Evolutionary conservation across 768 basidiomycete genomes (phyloP), one percentile per base, ranked within the genome.

Genomic region (Psilocybe cubensis): DNA sequence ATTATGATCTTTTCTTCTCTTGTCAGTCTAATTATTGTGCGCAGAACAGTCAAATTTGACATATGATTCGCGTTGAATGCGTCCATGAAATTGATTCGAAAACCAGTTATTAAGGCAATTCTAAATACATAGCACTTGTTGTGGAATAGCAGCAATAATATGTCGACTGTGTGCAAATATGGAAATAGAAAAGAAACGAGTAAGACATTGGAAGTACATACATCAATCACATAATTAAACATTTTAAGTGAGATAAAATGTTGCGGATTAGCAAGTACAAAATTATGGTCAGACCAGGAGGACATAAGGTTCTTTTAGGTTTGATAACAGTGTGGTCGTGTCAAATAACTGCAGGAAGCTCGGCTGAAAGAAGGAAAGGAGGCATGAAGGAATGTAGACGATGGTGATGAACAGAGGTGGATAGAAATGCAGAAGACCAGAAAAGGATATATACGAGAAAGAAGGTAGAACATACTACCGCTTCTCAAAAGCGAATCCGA

Each of bases 401-500:
- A 14, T 33, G 3, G 31, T 33, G 31, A n/a, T n/a, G n/a, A n/a
- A n/a, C n/a, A n/a, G n/a, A n/a, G n/a, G n/a, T n/a, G n/a, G n/a
- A n/a, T n/a, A n/a, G n/a, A n/a, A n/a, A n/a, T n/a, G 46, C 14
- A 28, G 49, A 25, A 48, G n/a, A 14, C 12, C 3, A 28, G 23
- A 21, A 38, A n/a, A 12, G 14, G 14, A 38, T 33, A 8, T 33
- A 14, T 33, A 38, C 12, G 12, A 38, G n/a, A 38, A 1, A 38
- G 5, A 38, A 38, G 35, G n/a, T 17, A 1, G 35, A 14, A 14
- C 24, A 17, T 3, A 47, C 71, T 65, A 79, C 54, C 72, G 72
- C 73, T 91, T 96, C 71, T 92, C 86, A 66, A 96, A 91, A 6
- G 93, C 96, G 65, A 98, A 98, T 2, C 88, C 96, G 63, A 96